These are phyloP conservation scores for Neoboletus subvelutipes DNA, from an alignment of 768 basidiomycete species.

Conservation along the genomic window DNA sequence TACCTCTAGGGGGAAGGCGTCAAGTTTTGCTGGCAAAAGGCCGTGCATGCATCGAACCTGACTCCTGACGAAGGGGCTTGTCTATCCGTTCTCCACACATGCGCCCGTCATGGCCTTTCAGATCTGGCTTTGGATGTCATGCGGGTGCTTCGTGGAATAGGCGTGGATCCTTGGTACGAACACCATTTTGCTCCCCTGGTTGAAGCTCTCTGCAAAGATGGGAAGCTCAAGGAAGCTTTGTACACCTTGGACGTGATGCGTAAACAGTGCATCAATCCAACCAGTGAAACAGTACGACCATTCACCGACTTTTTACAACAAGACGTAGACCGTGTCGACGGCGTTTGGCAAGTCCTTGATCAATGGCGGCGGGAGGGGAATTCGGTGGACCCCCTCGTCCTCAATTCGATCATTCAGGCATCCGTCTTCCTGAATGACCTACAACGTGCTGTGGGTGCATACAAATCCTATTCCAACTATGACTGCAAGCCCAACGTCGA, in stretches of 20 bases:
- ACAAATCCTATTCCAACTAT: slow-evolving; percentile 60
- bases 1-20: slow-evolving; percentile 63
- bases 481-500: slow-evolving; percentile 54
- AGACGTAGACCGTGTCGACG: slow-evolving; percentile 56
- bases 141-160: slow-evolving; percentile 48
- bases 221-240: slow-evolving; percentile 63
- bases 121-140: slow-evolving; percentile 68
- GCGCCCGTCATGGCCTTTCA: slow-evolving; percentile 69
- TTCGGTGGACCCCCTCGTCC: slow-evolving; percentile 52
- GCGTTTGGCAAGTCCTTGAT: slow-evolving; percentile 62
- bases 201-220: slow-evolving; percentile 64
- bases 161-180: slow-evolving; percentile 54
- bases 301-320: slow-evolving; percentile 49
- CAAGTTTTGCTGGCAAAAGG: slow-evolving; percentile 56
- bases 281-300: slow-evolving; percentile 49
- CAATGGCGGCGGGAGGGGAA: slow-evolving; percentile 54
- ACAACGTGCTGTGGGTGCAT: slow-evolving; percentile 75
- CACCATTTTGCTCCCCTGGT: slow-evolving; percentile 77
- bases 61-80: slow-evolving; percentile 76
- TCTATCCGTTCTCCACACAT: slow-evolving; percentile 66
- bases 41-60: slow-evolving; percentile 50
- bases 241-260: slow-evolving; percentile 60
- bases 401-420: slow-evolving; percentile 69
- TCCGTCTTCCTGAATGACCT: slow-evolving; percentile 61
- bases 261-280: slow-evolving; percentile 47